Evolutionary conservation across 371 early-diverging fungal species (phyloP).

Genomic region (Umbelopsis sp.): DNA sequence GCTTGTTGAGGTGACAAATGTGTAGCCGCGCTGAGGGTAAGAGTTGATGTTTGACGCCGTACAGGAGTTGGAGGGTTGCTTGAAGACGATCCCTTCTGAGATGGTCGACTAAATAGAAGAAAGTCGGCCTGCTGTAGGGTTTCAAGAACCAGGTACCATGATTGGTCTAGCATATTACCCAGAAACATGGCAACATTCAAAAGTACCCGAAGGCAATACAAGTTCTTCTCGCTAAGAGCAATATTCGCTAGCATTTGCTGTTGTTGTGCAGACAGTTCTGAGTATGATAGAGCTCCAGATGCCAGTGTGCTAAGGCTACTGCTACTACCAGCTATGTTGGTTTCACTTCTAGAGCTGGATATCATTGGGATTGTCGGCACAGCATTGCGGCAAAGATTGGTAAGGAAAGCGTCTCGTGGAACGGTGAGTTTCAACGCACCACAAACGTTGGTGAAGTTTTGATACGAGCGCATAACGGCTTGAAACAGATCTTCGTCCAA

Average conservation of each 20-base stretch:
- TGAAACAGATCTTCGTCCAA: conserved; percentile 89
- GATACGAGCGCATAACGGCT: conserved; percentile 70
- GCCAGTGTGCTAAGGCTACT: conserved; percentile 28
- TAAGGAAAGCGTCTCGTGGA: conserved; percentile 86
- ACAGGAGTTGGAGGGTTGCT: conserved; percentile 1
- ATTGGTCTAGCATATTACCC: conserved; percentile 72
- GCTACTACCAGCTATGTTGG: conserved; percentile 25
- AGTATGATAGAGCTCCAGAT: conserved; percentile 34
- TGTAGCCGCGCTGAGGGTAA: background rate
- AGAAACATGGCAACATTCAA: conserved; percentile 77
- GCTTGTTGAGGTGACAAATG: conserved; percentile 10
- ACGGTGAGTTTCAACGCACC: conserved; percentile 82
- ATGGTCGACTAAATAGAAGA: conserved; percentile 47
- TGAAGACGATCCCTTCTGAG: conserved; percentile 33
- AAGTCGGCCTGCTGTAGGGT: conserved; percentile 87
- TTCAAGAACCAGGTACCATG: conserved; percentile 89
- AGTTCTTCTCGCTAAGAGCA: conserved; percentile 74
- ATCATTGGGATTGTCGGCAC: conserved; percentile 64
- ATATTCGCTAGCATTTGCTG: conserved; percentile 48
- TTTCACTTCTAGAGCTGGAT: conserved; percentile 32
- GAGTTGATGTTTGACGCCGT: conserved; percentile 14
- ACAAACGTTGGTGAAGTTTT: conserved; percentile 79
- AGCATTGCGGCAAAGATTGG: conserved; percentile 79
- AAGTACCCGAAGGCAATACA: conserved; percentile 76
- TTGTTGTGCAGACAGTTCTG: conserved; percentile 44